Evolutionary conservation across 2,329 filamentous ascomycete genomes (phyloP), one percentile per base, ranked within the genome.

Genomic region (Pseudogymnoascus sp.): DNA sequence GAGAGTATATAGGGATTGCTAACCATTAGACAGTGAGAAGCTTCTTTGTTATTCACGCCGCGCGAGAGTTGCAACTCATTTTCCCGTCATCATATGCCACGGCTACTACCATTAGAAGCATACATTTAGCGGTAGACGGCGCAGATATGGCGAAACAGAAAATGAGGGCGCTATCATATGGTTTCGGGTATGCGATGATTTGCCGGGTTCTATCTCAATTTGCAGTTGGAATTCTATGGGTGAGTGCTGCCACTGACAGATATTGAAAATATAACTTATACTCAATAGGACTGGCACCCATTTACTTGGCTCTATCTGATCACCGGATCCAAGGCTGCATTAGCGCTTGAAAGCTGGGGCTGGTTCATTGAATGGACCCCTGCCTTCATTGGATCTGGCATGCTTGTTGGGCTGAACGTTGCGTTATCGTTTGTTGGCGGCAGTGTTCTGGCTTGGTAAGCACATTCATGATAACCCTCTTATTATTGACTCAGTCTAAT

Each of bases 61-160:
- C 50, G 13, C n/a, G 50, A 33, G 76, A 79, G 69, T 70, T 78
- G 42, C 72, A 72, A 40, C 71, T 79, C 33, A 74, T 79, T 62
- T 79, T 79, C 70, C 77, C 77, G 1, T 76, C 76, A 2, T 72
- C 77, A 2, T 76, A 76, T 40, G 77, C 77, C 1, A 78, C 77
- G 6, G 77, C 77, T 53, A 78, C 78, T 73, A 79, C 78, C 2
- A 79, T 79, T 64, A 75, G 77, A 5, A 73, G 72, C 17, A 79
- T 79, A 76, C 78, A 79, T 35, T 35, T 57, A 8, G 77, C 77
- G 7, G 71, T 75, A 3, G 75, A 72, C 38, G 78, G 77, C n/a
- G 76, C 76, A 60, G 68, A 67, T 2, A 73, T 78, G 53, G 78
- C 77, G 67, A 68, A 74, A 68, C 79, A 79, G 72, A 78, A 57